Evolutionary conservation across 176 grass and related monocot species (phyloP).

Genomic region (Metroxylon sagu): DNA sequence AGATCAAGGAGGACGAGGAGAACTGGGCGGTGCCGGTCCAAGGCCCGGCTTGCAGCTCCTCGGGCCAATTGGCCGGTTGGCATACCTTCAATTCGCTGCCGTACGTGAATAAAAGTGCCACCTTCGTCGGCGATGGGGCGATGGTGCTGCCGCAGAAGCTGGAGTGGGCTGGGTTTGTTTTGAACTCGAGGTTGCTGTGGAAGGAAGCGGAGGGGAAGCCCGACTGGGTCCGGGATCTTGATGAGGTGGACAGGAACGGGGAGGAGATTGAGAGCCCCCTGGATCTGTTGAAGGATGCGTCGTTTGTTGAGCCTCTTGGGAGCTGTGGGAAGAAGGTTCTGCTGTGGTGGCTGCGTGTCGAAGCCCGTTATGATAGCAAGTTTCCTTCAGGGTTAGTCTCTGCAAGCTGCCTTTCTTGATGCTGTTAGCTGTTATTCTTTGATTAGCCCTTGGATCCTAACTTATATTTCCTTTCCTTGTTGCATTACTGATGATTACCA

Average conservation of each 20-base stretch:
- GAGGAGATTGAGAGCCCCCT: conserved; percentile 76
- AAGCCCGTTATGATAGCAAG: conserved; percentile 48
- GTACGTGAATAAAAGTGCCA: conserved; percentile 30
- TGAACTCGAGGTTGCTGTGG: conserved; percentile 58
- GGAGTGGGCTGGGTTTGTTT: conserved; percentile 84
- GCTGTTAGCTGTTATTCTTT: no score
- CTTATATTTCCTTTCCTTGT: no score
- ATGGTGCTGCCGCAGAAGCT: conserved; percentile 53
- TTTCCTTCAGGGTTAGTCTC: conserved; percentile 78
- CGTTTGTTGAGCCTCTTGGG: conserved; percentile 60
- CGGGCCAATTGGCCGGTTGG: conserved; percentile 50
- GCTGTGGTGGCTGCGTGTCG: conserved; percentile 78
- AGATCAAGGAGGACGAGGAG: conserved; percentile 42
- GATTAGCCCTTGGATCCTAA: no score
- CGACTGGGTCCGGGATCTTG: conserved; percentile 80
- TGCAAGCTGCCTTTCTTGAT: neutral
- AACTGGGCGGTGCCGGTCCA: conserved; percentile 58
- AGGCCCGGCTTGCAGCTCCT: conserved; percentile 65
- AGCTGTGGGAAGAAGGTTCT: conserved; percentile 55
- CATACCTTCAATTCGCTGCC: conserved; percentile 48
- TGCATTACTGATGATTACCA: no score
- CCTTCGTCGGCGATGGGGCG: conserved; percentile 49
- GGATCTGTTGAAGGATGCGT: conserved; percentile 53
- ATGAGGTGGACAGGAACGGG: conserved; percentile 50
- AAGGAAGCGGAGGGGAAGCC: conserved; percentile 71